Conservation (phyloP, 139 green algal species). For the Chlamydomonas eustigma region DNA sequence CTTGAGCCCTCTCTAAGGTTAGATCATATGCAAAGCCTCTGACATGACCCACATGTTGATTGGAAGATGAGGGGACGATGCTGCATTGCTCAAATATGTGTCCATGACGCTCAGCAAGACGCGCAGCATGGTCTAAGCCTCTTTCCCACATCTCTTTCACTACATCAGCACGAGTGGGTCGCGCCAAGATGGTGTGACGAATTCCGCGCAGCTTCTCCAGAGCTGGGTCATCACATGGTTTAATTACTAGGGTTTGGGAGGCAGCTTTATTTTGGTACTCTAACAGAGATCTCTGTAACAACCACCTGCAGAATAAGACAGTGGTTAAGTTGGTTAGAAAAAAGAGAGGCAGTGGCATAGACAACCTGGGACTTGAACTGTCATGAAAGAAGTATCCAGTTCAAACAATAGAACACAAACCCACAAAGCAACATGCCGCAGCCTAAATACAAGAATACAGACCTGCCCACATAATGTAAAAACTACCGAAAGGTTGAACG, state of each 20-base stretch:
- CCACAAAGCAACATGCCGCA: no score
- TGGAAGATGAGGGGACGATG: no score
- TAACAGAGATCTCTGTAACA: neutral
- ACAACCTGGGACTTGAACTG: no score
- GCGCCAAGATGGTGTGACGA: constrained; percentile 10
- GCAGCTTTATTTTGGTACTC: constrained; percentile 7
- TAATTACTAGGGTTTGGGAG: neutral
- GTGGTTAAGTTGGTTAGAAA: neutral
- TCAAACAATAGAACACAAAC: no score
- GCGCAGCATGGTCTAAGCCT: neutral
- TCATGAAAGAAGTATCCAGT: no score
- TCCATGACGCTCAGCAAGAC: neutral
- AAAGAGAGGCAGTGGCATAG: no score
- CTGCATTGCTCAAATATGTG: neutral
- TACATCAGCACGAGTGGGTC: neutral
- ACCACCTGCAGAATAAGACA: constrained; percentile 5
- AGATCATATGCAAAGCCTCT: no score
- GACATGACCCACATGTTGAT: no score
- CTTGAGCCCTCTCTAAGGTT: no score
- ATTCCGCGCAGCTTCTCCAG: neutral
- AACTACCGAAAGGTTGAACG: no score
- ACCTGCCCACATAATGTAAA: neutral
- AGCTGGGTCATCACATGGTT: constrained; percentile 8
- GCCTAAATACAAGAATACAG: neutral
- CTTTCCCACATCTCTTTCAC: constrained; percentile 9